phyloP scores from a whole-genome alignment of 2,329 filamentous ascomycete genomes.

The Orbilia javanica region DNA sequence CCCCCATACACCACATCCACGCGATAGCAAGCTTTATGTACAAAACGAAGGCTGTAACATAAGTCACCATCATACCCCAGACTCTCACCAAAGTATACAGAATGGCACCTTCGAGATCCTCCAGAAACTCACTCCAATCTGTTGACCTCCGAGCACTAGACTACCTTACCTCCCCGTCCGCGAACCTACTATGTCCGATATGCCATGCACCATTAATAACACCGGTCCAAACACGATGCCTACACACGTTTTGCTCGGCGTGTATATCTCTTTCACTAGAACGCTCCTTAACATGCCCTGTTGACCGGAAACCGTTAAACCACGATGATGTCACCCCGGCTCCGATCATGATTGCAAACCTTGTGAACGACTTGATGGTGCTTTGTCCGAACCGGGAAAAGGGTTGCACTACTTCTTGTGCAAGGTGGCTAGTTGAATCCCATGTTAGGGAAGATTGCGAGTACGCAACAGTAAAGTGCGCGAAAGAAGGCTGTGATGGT shows the following conservation, averaged over 20 bases:
- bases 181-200: slow-evolving; percentile 66
- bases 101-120: slow-evolving; percentile 46
- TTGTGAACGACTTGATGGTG: slow-evolving; percentile 73
- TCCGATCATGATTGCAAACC: slow-evolving; percentile 71
- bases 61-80: background rate
- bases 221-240: slow-evolving; percentile 74
- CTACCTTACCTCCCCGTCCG: slow-evolving; percentile 64
- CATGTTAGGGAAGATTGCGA: slow-evolving; percentile 73
- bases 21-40: slow-evolving; percentile 12
- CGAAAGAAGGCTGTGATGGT: slow-evolving; percentile 70
- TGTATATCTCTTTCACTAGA: slow-evolving; percentile 66
- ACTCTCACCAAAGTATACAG: background rate
- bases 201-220: slow-evolving; percentile 74
- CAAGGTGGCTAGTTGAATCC: slow-evolving; percentile 70
- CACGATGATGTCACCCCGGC: slow-evolving; percentile 62
- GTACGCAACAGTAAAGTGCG: slow-evolving; percentile 72
- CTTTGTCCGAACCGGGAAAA: slow-evolving; percentile 71
- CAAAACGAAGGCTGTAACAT: background rate
- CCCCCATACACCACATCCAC: background rate
- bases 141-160: slow-evolving; percentile 64
- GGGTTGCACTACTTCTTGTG: slow-evolving; percentile 70
- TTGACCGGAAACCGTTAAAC: slow-evolving; percentile 62
- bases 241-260: slow-evolving; percentile 75
- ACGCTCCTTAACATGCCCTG: slow-evolving; percentile 60
- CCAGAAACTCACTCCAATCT: slow-evolving; percentile 43